Conservation (phyloP, 2,329 filamentous ascomycete species). For the Ascochyta pisi region DNA sequence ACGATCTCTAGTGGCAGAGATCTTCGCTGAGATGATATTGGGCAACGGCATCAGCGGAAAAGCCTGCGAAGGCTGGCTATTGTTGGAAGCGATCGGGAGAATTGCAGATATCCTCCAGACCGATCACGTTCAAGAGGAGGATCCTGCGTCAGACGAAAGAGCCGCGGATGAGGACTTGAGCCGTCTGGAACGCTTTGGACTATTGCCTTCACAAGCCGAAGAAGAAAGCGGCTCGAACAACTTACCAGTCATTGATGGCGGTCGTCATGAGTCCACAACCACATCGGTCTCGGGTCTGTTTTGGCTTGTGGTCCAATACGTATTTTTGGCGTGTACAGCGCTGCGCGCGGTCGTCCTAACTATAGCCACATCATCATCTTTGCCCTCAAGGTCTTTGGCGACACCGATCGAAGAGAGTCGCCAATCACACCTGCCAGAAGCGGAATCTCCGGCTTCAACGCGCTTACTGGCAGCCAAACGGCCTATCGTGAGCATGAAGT, state of each 20-base stretch:
- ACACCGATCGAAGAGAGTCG: conserved; percentile 36
- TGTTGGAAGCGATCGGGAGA: conserved; percentile 85
- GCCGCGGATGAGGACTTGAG: conserved; percentile 40
- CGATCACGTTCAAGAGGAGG: conserved; percentile 40
- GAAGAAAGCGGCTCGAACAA: conserved; percentile 28
- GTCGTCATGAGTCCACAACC: conserved; percentile 24
- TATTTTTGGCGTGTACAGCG: conserved; percentile 61
- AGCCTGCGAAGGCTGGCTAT: conserved; percentile 83
- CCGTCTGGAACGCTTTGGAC: conserved; percentile 64
- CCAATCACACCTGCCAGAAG: conserved; percentile 40
- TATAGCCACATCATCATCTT: conserved; percentile 70
- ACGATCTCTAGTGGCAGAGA: conserved; percentile 81
- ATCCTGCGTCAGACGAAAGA: conserved; percentile 35
- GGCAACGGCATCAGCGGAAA: conserved; percentile 82
- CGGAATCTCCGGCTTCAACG: conserved; percentile 43
- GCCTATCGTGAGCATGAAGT: conserved; percentile 76
- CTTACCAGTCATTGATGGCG: conserved; percentile 21
- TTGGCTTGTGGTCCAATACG: conserved; percentile 62
- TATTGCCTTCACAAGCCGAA: conserved; percentile 54
- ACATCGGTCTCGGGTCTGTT: conserved; percentile 53
- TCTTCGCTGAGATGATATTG: conserved; percentile 88
- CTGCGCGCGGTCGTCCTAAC: conserved; percentile 71
- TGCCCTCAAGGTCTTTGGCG: conserved; percentile 62
- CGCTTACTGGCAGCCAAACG: conserved; percentile 53
- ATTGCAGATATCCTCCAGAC: conserved; percentile 60